Evolutionary conservation across 2,329 filamentous ascomycete genomes (phyloP), one percentile per base, ranked within the genome.

Genomic region (Colletotrichum eremochloae): DNA sequence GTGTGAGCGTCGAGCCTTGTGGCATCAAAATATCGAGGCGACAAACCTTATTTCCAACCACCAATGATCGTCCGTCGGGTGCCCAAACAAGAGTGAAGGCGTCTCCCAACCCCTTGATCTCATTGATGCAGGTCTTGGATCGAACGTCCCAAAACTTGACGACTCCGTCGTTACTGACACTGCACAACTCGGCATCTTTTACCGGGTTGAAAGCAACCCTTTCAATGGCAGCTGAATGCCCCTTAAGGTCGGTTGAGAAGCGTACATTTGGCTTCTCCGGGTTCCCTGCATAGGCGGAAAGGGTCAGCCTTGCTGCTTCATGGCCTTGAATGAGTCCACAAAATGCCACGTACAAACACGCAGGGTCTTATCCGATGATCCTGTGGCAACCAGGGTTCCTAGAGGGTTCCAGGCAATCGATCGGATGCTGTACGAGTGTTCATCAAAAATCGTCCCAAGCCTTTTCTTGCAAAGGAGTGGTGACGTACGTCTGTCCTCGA

Each of bases 361-460:
- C 66, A 96, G 82, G 11, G 89, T 93, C 76, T 88, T 90, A 78
- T 94, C 91, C 33, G 87, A 84, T 7, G 92, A 89, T 3, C 94
- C 95, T 0, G 95, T 97, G 0, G 96, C 96, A 73, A 98, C 91
- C 72, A 96, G 86, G 11, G 90, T 93, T 44, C 96, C 95, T 0
- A 94, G 86, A 0, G 95, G 94, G 75, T 96, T 97, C 96, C 96
- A 98, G 50, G 93, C 92, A 75, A 98, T 91, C 1, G 93, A 92
- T 52, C 93, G 91, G 68, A 97, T 87, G 74, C 92, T 94, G 69
- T 42, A 38, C 57, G 42, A 36, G 44, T 53, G 31, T 55, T 77
- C 67, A 77, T 76, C 48, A 63, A 80, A 80, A 77, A n/a, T 80
- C 78, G 67, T 63, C 73, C 40, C 56, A 29, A 64, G 67, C 2